phyloP scores from a whole-genome alignment of 306 rosid genomes.

The Corylus avellana region DNA sequence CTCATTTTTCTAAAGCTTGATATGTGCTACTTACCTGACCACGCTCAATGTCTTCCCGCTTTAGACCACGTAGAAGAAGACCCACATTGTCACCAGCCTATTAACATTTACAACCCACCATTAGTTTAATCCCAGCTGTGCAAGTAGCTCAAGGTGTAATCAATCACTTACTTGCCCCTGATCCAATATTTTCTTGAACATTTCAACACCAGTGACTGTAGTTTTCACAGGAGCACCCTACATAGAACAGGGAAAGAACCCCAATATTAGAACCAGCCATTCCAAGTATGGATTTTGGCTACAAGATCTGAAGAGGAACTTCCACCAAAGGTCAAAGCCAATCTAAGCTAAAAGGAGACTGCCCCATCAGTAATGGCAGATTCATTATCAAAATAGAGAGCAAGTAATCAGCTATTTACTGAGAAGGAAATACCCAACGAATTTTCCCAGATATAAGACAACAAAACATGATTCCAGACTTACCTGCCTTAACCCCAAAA shows the following conservation, averaged over 20 bases:
- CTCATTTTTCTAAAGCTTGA: slow-evolving; percentile 1
- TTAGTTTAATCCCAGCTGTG: slow-evolving; percentile 18
- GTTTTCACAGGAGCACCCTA: slow-evolving; percentile 85
- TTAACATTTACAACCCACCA: slow-evolving; percentile 27
- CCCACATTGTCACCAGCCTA: slow-evolving; percentile 99
- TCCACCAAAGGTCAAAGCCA: slow-evolving; percentile 9
- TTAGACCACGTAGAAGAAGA: slow-evolving; percentile 97
- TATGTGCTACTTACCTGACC: slow-evolving; percentile 72
- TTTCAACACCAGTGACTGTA: slow-evolving; percentile 97
- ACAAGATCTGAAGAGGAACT: slow-evolving; percentile 2
- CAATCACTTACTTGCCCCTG: slow-evolving; percentile 79
- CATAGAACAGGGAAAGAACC: slow-evolving; percentile 15
- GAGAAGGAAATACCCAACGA: slow-evolving; percentile 23
- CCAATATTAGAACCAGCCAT: slow-evolving; percentile 26
- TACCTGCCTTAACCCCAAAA: slow-evolving; percentile 91
- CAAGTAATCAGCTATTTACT: slow-evolving; percentile 1
- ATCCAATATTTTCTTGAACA: slow-evolving; percentile 98
- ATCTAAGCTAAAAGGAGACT: slow-evolving; percentile 14
- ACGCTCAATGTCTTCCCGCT: slow-evolving; percentile 93
- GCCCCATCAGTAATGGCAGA: slow-evolving; percentile 8
- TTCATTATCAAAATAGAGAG: slow-evolving; percentile 9
- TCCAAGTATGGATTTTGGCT: not conserved
- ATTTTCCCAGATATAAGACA: slow-evolving; percentile 8
- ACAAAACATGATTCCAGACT: not conserved
- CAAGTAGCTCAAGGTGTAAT: slow-evolving; percentile 18